phyloP scores from a whole-genome alignment of 2,329 filamentous ascomycete genomes.

The Talaromyces sp. region DNA sequence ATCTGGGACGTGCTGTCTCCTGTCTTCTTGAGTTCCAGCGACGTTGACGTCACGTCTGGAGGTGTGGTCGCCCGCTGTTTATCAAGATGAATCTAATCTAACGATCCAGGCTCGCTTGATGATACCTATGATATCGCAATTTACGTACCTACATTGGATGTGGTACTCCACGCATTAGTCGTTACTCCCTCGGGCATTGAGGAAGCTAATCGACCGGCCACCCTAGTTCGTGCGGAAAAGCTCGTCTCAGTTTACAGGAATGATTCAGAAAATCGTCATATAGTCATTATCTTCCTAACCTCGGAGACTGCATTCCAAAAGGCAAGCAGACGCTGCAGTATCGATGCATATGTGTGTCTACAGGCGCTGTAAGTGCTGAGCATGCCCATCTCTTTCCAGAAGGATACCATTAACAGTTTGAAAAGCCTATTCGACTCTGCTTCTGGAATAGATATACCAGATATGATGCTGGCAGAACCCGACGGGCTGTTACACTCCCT shows the following conservation, averaged over 20 bases:
- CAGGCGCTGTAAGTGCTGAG: slow-evolving; percentile 23
- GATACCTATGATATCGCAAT: slow-evolving; percentile 21
- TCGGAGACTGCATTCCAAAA: slow-evolving; percentile 20
- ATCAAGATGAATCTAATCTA: not conserved
- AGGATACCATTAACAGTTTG: not conserved
- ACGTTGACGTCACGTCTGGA: slow-evolving; percentile 16
- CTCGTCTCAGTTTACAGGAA: slow-evolving; percentile 11
- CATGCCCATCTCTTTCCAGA: not conserved
- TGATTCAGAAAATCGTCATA: slow-evolving; percentile 3
- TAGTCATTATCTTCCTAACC: slow-evolving; percentile 22
- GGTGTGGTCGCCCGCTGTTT: slow-evolving; percentile 16
- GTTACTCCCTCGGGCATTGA: slow-evolving; percentile 19
- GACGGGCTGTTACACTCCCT: slow-evolving; percentile 19
- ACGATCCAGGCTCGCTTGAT: slow-evolving; percentile 16
- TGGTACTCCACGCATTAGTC: slow-evolving; percentile 20
- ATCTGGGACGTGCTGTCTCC: slow-evolving; percentile 31
- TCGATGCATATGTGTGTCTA: slow-evolving; percentile 20
- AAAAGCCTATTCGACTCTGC: slow-evolving; percentile 20
- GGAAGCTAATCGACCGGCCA: slow-evolving; percentile 16
- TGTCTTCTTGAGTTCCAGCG: slow-evolving; percentile 16
- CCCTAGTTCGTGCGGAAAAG: slow-evolving; percentile 17
- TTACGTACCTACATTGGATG: not conserved
- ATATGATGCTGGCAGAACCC: slow-evolving; percentile 31
- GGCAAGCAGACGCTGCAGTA: slow-evolving; percentile 18
- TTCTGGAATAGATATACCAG: slow-evolving; percentile 18